phyloP scores from a whole-genome alignment of 495 filamentous ascomycete genomes.

The Aspergillus diversus region DNA sequence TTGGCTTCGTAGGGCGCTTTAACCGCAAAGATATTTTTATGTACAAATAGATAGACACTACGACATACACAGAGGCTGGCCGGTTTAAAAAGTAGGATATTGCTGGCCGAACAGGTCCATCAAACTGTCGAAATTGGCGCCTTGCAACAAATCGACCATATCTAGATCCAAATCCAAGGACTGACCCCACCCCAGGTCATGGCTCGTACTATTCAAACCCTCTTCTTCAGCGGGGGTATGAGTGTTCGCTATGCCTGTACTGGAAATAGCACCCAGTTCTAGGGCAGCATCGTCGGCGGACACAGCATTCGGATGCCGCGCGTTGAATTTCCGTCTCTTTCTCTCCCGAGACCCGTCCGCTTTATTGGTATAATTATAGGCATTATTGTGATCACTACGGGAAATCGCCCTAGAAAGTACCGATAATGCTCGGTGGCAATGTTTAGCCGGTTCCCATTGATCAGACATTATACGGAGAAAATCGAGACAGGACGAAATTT shows the following conservation, averaged over 20 bases:
- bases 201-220: not conserved
- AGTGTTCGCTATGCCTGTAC: not conserved
- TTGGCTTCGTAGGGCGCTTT: not conserved
- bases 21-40: too few relatives aligned
- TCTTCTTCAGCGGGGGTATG: not conserved
- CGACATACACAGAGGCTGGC: not conserved
- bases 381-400: not conserved
- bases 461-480: constrained; percentile 40
- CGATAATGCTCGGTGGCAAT: constrained; percentile 39
- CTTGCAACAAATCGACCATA: constrained; percentile 45
- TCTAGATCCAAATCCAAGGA: constrained; percentile 41
- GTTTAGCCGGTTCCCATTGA: constrained; percentile 47
- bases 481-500: constrained; percentile 37
- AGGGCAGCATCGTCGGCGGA: not conserved
- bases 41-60: not conserved
- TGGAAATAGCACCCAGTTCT: not conserved
- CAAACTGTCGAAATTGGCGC: constrained; percentile 40
- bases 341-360: not conserved
- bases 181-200: constrained; percentile 16
- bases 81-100: constrained; percentile 37
- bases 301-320: not conserved
- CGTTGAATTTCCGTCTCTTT: not conserved
- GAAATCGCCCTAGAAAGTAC: constrained; percentile 34
- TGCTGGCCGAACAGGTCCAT: constrained; percentile 46
- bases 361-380: constrained; percentile 7